phyloP scores from a whole-genome alignment of 129 eudicot genomes.

The Logfia minima region DNA sequence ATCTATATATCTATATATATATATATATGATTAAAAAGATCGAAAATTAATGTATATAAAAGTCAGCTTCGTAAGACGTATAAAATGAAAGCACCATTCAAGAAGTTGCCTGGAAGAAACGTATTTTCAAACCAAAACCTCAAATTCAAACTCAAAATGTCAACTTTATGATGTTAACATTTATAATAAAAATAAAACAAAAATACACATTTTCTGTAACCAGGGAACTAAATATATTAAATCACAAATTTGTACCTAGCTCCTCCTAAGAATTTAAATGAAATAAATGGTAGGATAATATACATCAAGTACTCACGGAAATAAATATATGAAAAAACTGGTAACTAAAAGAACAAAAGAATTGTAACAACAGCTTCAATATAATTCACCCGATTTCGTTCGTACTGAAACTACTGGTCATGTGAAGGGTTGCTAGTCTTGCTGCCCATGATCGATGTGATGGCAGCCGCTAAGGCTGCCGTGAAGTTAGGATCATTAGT shows the following conservation, averaged over 20 bases:
- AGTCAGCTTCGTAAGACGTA: slow-evolving; percentile 10
- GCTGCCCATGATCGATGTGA: slow-evolving; percentile 67
- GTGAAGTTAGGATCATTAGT: slow-evolving; percentile 92
- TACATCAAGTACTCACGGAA: slow-evolving; percentile 1
- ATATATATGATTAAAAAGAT: not conserved
- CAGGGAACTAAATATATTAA: slow-evolving; percentile 3
- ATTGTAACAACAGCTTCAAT: not conserved
- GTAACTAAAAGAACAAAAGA: slow-evolving; percentile 19
- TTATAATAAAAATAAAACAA: not conserved
- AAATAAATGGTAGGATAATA: not conserved
- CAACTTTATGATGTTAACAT: not conserved
- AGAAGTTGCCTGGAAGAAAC: slow-evolving; percentile 15
- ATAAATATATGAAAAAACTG: slow-evolving; percentile 6
- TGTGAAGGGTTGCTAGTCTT: not conserved
- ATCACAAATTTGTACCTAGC: slow-evolving; percentile 14
- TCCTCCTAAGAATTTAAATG: not conserved
- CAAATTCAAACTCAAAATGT: slow-evolving; percentile 2
- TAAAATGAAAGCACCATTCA: not conserved
- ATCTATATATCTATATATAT: too few species aligned
- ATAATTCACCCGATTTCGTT: not conserved
- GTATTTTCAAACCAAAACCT: not conserved
- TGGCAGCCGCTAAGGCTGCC: slow-evolving; percentile 86
- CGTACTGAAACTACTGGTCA: slow-evolving; percentile 14
- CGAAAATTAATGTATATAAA: not conserved
- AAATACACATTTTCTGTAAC: slow-evolving; percentile 9